Conservation (phyloP, 257 asterid species). For the Cruciata laevipes region DNA sequence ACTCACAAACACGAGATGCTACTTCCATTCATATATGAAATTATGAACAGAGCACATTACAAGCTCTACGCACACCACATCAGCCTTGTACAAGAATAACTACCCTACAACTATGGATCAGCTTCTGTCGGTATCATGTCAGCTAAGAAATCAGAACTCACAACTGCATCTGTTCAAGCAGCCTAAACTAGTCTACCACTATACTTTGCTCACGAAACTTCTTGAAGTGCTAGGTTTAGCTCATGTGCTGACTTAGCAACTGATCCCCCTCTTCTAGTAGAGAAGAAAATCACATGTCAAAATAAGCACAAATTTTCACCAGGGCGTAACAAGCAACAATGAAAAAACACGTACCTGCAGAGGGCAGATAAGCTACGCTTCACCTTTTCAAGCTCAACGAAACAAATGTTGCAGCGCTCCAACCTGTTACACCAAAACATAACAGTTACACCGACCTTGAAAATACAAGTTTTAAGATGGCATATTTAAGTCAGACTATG, state of each 20-base stretch:
- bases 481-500: neutral
- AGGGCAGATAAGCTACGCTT: constrained; percentile 60
- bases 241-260: constrained; percentile 85
- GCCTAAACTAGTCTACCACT: constrained; percentile 10
- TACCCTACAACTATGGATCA: constrained; percentile 13
- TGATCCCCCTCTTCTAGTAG: constrained; percentile 81
- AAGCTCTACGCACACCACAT: neutral
- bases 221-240: constrained; percentile 77
- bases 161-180: constrained; percentile 16
- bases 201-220: constrained; percentile 47
- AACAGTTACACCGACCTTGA: constrained; percentile 11
- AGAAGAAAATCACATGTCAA: constrained; percentile 9
- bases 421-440: constrained; percentile 46
- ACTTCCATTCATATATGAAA: neutral
- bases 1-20: neutral
- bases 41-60: constrained; percentile 1
- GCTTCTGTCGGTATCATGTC: constrained; percentile 4
- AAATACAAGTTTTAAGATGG: constrained; percentile 10
- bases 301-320: neutral
- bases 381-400: constrained; percentile 86
- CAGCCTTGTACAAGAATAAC: constrained; percentile 6
- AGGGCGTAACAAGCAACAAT: constrained; percentile 1
- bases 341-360: constrained; percentile 45
- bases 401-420: constrained; percentile 89
- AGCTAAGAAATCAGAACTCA: constrained; percentile 10